These are phyloP conservation scores for Coemansia sp. DNA, from an alignment of 371 early-diverging fungal species.

Conservation along the genomic window DNA sequence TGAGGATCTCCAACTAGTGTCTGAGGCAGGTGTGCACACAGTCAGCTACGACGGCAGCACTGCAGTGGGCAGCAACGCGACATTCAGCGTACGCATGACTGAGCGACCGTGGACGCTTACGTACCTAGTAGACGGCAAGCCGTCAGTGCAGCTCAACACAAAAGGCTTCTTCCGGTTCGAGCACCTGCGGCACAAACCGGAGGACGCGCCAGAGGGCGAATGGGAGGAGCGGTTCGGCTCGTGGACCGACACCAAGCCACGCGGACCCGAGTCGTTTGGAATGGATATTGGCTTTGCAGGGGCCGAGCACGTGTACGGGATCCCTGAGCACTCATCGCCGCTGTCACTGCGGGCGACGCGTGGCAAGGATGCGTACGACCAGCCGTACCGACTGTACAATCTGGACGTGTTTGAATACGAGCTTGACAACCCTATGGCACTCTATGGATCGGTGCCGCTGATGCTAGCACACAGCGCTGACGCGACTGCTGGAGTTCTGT, in stretches of 20 bases:
- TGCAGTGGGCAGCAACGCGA: neutral
- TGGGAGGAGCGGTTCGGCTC: conserved; percentile 91
- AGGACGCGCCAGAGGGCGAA: conserved; percentile 60
- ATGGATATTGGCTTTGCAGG: conserved; percentile 91
- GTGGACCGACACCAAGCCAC: conserved; percentile 86
- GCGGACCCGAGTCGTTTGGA: conserved; percentile 90
- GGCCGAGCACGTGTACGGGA: conserved; percentile 86
- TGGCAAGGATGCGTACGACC: conserved; percentile 78
- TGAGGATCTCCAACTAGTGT: conserved; percentile 16
- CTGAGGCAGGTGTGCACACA: conserved; percentile 15
- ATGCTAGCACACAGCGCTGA: conserved; percentile 82
- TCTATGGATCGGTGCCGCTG: conserved; percentile 95
- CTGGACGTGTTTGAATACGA: conserved; percentile 97
- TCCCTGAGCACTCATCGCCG: conserved; percentile 91
- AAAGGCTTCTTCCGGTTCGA: conserved; percentile 85
- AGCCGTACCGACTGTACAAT: conserved; percentile 97
- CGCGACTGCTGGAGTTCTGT: conserved; percentile 75
- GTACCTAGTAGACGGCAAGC: conserved; percentile 61
- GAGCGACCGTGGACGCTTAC: conserved; percentile 58
- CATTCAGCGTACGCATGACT: conserved; percentile 35
- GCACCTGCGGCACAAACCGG: conserved; percentile 67
- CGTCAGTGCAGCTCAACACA: conserved; percentile 76
- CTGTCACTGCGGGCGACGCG: conserved; percentile 83
- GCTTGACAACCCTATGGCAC: conserved; percentile 88
- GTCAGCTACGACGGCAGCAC: conserved; percentile 33